Base-by-base conservation (phyloP, 176 grass and related monocot genomes). In the Oryza glaberrima region DNA sequence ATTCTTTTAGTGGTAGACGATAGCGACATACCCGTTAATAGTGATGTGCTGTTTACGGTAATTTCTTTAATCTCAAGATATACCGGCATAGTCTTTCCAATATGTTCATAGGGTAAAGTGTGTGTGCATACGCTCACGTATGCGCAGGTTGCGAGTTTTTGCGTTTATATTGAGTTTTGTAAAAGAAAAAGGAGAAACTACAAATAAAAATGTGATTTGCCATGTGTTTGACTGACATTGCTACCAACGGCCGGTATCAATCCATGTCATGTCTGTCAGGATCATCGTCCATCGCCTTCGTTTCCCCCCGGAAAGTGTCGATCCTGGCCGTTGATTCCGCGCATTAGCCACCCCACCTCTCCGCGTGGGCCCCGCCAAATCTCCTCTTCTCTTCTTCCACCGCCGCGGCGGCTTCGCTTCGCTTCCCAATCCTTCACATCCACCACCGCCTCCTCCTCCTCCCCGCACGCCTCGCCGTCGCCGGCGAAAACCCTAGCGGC, bases 291-390 rank as follows among this genome's bases (percentile, higher is more conserved):
- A 32, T 0, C n/a, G 2, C 77, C 82, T 4, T 84, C 23, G 10
- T 23, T 69, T n/a, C 34, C 36, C 11, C 11, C 20, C 36, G 47
- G 52, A 2, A 19, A 14, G 0, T 5, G 1, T 46, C n/a, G 3
- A 85, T 81, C 78, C 8, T 6, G 5, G 23, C 83, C 83, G 83
- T 81, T 16, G 12, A 28, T 43, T 71, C 7, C 79, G 78, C 78
- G 46, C 23, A 65, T 45, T 45, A 4, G 40, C 70, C 75, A 72
- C 48, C 11, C 52, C 84, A 74, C 20, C 77, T 58, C 67, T 16
- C 83, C 83, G 19, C 9, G 56, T 19, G 58, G 76, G 66, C 72
- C 81, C 81, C 81, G 76, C 83, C 76, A 91, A 91, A 95, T 96
- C 84, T 83, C 67, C 60, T 47, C 88, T 56, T 22, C 83, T 83